A percentile compares a stretch with the other conserved stretches of the same genome.
Evolutionary conservation across 2,329 filamentous ascomycete genomes (phyloP).

Genomic region (Ceratocystis cubensis): DNA sequence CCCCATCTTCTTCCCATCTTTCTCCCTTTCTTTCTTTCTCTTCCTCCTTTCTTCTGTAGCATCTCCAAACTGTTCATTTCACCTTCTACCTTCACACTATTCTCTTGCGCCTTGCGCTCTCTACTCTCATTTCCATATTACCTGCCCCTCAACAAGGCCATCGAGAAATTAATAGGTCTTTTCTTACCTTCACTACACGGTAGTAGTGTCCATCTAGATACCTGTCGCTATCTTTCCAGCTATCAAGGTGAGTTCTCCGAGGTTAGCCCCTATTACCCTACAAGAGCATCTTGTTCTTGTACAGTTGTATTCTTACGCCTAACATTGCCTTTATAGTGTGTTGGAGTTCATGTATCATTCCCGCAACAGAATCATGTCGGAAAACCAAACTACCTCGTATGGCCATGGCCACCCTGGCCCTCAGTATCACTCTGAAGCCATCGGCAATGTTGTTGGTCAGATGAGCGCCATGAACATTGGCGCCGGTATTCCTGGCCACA

Average conservation of each 20-base stretch:
- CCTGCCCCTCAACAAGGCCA: neutral
- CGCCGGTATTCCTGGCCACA: constrained; percentile 13
- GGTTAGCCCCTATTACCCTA: neutral
- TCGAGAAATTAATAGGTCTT: constrained; percentile 4
- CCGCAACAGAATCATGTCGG: constrained; percentile 6
- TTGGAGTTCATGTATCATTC: constrained; percentile 12
- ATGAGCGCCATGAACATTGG: constrained; percentile 29
- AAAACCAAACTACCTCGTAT: constrained; percentile 11
- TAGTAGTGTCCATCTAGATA: constrained; percentile 12
- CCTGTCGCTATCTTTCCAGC: constrained; percentile 9
- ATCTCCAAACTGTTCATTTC: constrained; percentile 11
- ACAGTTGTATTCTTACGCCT: neutral
- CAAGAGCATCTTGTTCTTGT: neutral
- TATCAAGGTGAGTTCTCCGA: neutral
- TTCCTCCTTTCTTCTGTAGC: constrained; percentile 1
- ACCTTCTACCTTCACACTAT: constrained; percentile 9
- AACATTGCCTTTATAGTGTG: neutral
- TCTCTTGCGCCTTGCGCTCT: constrained; percentile 7
- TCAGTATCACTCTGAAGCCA: constrained; percentile 13
- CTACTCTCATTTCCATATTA: constrained; percentile 10
- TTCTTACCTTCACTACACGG: constrained; percentile 9
- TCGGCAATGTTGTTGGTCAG: constrained; percentile 19
- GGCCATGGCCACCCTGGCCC: constrained; percentile 6
- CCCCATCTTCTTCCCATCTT: constrained; percentile 21
- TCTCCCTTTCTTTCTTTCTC: constrained; percentile 13